Evolutionary conservation across 2,329 filamentous ascomycete genomes (phyloP).

Genomic region (Triangularia setosa): DNA sequence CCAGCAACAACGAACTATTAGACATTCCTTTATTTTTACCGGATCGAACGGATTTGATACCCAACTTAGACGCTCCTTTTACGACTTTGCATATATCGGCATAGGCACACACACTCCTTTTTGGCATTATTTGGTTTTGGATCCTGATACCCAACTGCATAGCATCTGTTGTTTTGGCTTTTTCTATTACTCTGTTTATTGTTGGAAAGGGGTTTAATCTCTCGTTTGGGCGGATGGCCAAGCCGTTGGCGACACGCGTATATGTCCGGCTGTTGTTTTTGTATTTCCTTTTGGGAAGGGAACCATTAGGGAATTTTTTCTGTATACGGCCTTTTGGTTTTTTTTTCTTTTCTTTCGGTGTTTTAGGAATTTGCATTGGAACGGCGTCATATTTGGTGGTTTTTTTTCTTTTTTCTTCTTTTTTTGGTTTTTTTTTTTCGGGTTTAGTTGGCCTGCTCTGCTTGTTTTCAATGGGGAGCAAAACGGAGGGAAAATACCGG

Average conservation of each 20-base stretch:
- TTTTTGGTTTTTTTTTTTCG: neutral
- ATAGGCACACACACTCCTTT: slow-evolving; percentile 47
- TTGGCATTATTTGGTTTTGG: slow-evolving; percentile 30
- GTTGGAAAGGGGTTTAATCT: neutral
- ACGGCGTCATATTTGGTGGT: slow-evolving; percentile 14
- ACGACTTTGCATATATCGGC: slow-evolving; percentile 28
- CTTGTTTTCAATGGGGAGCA: neutral
- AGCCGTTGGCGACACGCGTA: slow-evolving; percentile 1
- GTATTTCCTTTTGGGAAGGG: slow-evolving; percentile 5
- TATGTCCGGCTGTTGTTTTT: slow-evolving; percentile 1
- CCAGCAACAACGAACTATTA: slow-evolving; percentile 32
- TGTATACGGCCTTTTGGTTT: neutral
- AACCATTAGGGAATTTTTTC: slow-evolving; percentile 10
- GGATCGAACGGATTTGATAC: slow-evolving; percentile 17
- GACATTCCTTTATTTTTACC: slow-evolving; percentile 39
- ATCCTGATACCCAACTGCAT: slow-evolving; percentile 51
- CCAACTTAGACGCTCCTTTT: slow-evolving; percentile 27
- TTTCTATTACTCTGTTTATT: slow-evolving; percentile 5
- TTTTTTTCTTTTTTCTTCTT: neutral
- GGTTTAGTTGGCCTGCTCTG: too few species aligned
- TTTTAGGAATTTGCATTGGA: slow-evolving; percentile 17
- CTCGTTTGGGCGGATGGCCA: neutral
- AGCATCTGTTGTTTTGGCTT: slow-evolving; percentile 44
- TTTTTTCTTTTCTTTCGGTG: slow-evolving; percentile 2
- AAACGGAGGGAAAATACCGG: neutral